Evolutionary conservation across 306 rosid species (phyloP), one percentile per base, ranked within the genome.

Genomic region (Citrullus amarus): DNA sequence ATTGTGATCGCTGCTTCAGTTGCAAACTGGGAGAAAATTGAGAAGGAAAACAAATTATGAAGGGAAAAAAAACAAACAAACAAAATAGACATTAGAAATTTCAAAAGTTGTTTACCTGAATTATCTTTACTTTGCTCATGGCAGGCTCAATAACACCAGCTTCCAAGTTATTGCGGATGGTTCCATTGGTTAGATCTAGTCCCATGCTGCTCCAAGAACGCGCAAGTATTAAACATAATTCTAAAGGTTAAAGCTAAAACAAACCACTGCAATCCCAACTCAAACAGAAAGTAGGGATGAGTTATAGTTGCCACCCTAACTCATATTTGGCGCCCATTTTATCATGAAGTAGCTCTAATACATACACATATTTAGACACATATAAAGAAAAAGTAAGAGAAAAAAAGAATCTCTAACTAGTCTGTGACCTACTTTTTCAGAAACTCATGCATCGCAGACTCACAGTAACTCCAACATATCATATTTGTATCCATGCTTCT

Each of bases 131-230:
- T 91, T 95, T 95, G 87, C 99, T 95, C 99, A 95, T 95, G 75
- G 97, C 97, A 22, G 99, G 99, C 81, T 95, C 99, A 78, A 95
- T 92, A 82, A 95, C 99, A 82, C 99, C 99, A n/a, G 99, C 97
- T 66, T 95, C 97, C 80, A 95, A 85, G 91, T 95, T 95, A 87
- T 95, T 91, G 13, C 97, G 88, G 25, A 92, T 59, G 17, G 83
- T 69, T 76, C 99, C 99, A 66, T 95, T 87, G n/a, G 71, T 28
- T 46, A 95, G 96, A 84, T 95, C 99, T 83, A 95, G 80, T 53
- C 99, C 99, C 99, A 89, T 89, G 88, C 97, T 95, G 88, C 80
- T 44, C 15, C 30, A 66, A 17, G 20, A 15, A 7, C 16, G 62
- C 18, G 62, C 18, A 16, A 34, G 16, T 48, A 48, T 10, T 48